Base-by-base conservation (phyloP, 176 grass and related monocot species). In the Carex parvula region DNA sequence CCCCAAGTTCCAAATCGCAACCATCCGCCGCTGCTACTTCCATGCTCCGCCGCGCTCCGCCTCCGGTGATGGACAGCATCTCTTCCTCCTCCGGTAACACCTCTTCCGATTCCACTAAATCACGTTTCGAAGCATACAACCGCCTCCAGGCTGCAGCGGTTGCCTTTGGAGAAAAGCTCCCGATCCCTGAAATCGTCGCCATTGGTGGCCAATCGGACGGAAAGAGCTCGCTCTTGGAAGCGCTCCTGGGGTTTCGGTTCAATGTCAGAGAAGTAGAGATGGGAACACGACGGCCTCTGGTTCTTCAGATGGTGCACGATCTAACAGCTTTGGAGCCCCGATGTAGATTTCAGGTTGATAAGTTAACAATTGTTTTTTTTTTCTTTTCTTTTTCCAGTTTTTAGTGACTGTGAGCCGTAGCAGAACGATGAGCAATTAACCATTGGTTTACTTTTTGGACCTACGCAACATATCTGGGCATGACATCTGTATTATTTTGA, bases 181-280 rank as follows among this genome's bases (percentile, higher is more conserved):
- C 93, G 50, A 99, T 96, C 24, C 97, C 93, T 10, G 97, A 99
- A 88, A 99, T 99, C 12, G 93, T 99, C n/a, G 90, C 93, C 10
- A 62, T 99, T 0, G 93, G 91, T 0, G 97, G 97, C 17, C 97
- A 96, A 73, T 99, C 93, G 0, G 97, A 99, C 12, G 97, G 97
- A 9, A 99, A 99, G 85, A 99, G 93, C 79, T 99, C 97, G 60
- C 90, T 96, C 32, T 85, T 99, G 13, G 97, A 99, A 81, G 91
- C 93, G 1, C 91, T 99, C 29, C 91, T 99, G 4, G 97, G 93
- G 60, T 99, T 99, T 84, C 91, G 97, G 68, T 96, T 99, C 88
- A 99, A 99, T 84, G 88, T 96, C 82, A 84, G 91, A n/a, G 93
- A 99, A 88, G 97, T 99, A 21, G 97, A 99, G 90, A 99, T 96